Evolutionary conservation across 176 grass and related monocot genomes (phyloP), one percentile per base, ranked within the genome.

Genomic region (Bothriochloa decipiens): DNA sequence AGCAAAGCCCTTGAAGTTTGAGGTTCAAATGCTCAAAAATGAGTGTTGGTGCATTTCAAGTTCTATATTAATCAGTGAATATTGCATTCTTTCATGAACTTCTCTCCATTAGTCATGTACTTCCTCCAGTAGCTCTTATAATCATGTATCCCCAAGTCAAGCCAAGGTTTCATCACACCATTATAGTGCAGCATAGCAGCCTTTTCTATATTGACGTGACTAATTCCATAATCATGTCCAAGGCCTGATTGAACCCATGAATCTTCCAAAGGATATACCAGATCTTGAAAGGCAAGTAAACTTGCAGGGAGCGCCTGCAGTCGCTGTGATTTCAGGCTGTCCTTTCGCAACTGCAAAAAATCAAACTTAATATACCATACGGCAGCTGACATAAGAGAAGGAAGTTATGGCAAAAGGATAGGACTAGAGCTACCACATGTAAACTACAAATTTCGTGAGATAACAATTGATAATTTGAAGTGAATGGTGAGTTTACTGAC

Each of bases 121-220:
- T 84, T 91, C 68, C 45, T 87, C 92, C 89, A 94, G 22, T 87
- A 91, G 32, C 66, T 84, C 81, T 84, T 94, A 12, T 94, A 94
- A 47, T 70, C 63, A 0, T 85, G 83, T 91, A 91, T 91, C 15
- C 75, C 92, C 63, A 94, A 71, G 77, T 94, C 92, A 69, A 94
- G 89, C 92, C 92, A 94, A 74, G 92, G 92, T 86, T 94, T 94
- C 92, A 94, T 94, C 60, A 91, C 87, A 75, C 92, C 92, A 75
- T 94, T 94, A 61, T 89, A 94, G 47, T 94, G 92, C 52, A 94
- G 76, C 68, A 84, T 73, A 35, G 72, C 80, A 18, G 86, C 86
- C 62, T 66, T 87, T 61, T 82, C 68, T 87, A 94, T 80, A 29
- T 86, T 26, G 0, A 22, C 6, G 9, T 3, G 75, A 16, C 71